A percentile compares a stretch with the other conserved stretches of the same genome.
These are phyloP conservation scores for Phytomonas francai DNA, from an alignment of 208 protist species.

Conservation along the genomic window DNA sequence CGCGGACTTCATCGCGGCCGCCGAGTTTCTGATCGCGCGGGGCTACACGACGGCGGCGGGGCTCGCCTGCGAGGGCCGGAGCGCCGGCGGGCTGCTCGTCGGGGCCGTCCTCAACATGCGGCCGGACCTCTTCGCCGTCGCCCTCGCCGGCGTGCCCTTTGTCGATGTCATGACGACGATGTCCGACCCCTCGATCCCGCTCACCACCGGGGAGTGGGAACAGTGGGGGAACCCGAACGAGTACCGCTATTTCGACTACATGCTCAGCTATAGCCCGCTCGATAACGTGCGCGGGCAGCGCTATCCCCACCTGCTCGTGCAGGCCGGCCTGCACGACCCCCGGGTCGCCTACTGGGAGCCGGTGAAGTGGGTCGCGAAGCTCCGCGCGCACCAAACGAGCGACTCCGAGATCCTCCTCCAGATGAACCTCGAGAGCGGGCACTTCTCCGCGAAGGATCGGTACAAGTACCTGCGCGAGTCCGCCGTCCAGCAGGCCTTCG, in stretches of 20 bases:
- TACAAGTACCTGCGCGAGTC: constrained; percentile 85
- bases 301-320: constrained; percentile 81
- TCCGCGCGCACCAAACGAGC: constrained; percentile 78
- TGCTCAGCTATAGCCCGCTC: constrained; percentile 90
- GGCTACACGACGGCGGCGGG: constrained; percentile 52
- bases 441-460: constrained; percentile 86
- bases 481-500: constrained; percentile 86
- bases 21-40: constrained; percentile 75
- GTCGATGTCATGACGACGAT: constrained; percentile 94
- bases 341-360: constrained; percentile 92
- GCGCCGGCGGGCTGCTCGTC: constrained; percentile 90
- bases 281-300: constrained; percentile 86
- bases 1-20: constrained; percentile 86
- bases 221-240: constrained; percentile 95
- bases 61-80: constrained; percentile 86
- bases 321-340: constrained; percentile 81
- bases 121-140: constrained; percentile 80
- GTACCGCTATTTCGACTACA: constrained; percentile 91
- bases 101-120: constrained; percentile 90
- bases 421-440: constrained; percentile 85
- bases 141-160: constrained; percentile 88
- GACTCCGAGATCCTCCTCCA: constrained; percentile 77
- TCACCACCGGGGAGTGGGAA: constrained; percentile 89
- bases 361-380: constrained; percentile 83
- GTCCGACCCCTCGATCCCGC: constrained; percentile 86